These are phyloP conservation scores for Lepiota venenata DNA, from an alignment of 768 basidiomycete species.

Conservation along the genomic window DNA sequence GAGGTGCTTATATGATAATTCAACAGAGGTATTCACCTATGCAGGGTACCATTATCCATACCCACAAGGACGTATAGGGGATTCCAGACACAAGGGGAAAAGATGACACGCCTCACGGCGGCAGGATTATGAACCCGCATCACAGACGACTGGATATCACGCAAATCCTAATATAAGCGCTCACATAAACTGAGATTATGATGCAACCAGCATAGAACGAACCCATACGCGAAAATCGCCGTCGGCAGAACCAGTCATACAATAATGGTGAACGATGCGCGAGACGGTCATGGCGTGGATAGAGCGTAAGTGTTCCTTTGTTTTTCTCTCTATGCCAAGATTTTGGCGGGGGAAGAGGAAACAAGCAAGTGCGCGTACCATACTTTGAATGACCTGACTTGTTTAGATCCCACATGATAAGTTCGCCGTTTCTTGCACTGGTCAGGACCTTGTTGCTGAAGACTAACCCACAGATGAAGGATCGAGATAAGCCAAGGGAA, in stretches of 20 bases:
- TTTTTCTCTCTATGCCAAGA: slow-evolving; percentile 47
- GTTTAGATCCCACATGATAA: slow-evolving; percentile 81
- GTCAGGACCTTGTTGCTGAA: slow-evolving; percentile 77
- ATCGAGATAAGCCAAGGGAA: neutral
- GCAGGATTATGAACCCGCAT: slow-evolving; percentile 71
- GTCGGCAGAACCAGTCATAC: slow-evolving; percentile 78
- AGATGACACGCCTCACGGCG: slow-evolving; percentile 63
- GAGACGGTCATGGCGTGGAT: slow-evolving; percentile 71
- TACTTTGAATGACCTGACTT: slow-evolving; percentile 65
- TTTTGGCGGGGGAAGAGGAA: slow-evolving; percentile 1
- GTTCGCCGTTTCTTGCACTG: slow-evolving; percentile 76
- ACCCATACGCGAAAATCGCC: slow-evolving; percentile 83
- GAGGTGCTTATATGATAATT: neutral
- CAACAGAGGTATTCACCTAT: slow-evolving; percentile 40
- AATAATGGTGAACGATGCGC: slow-evolving; percentile 63
- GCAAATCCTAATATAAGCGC: slow-evolving; percentile 52
- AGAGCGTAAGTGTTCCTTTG: slow-evolving; percentile 68
- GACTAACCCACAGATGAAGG: slow-evolving; percentile 32
- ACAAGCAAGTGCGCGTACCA: slow-evolving; percentile 38
- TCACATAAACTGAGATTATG: neutral
- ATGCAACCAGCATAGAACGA: slow-evolving; percentile 18
- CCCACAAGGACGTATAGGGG: slow-evolving; percentile 70
- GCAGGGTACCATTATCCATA: slow-evolving; percentile 68
- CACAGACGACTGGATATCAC: slow-evolving; percentile 64
- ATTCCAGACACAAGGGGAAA: slow-evolving; percentile 62